A percentile compares a stretch with the other conserved stretches of the same genome.
phyloP scores from a whole-genome alignment of 306 rosid species.

The Dryas alaskensis region DNA sequence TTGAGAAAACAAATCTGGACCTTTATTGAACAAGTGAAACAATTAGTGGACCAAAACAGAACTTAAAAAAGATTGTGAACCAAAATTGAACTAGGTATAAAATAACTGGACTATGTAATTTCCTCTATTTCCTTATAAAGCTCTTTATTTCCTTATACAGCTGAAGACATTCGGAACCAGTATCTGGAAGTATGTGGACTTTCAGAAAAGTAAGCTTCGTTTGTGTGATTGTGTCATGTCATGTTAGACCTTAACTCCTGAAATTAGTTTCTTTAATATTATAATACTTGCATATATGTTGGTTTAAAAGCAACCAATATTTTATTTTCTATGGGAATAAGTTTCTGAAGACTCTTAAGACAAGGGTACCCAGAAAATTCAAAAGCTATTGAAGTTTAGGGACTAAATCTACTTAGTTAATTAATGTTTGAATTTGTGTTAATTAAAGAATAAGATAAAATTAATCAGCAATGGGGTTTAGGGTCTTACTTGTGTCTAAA shows the following conservation, averaged over 20 bases:
- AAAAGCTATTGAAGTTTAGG: neutral
- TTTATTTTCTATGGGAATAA: neutral
- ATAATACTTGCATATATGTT: neutral
- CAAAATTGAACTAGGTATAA: no score
- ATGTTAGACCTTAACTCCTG: neutral
- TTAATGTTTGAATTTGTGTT: no score
- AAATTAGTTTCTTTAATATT: neutral
- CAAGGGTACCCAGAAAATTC: no score
- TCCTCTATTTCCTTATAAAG: neutral
- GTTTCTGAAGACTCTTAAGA: no score
- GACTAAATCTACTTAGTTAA: neutral
- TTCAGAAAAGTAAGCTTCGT: neutral
- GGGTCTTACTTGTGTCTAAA: no score
- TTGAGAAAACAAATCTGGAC: no score
- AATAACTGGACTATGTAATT: no score
- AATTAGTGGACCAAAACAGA: no score
- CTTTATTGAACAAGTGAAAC: no score
- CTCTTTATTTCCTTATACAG: neutral
- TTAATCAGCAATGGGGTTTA: no score
- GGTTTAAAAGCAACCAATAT: neutral
- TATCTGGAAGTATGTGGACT: constrained; percentile 19
- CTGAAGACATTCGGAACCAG: neutral
- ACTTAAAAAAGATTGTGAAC: no score
- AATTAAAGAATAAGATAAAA: no score
- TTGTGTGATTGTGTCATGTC: neutral